These are phyloP conservation scores for Trypanosoma boissoni DNA, from an alignment of 208 protist genomes.

Conservation along the genomic window DNA sequence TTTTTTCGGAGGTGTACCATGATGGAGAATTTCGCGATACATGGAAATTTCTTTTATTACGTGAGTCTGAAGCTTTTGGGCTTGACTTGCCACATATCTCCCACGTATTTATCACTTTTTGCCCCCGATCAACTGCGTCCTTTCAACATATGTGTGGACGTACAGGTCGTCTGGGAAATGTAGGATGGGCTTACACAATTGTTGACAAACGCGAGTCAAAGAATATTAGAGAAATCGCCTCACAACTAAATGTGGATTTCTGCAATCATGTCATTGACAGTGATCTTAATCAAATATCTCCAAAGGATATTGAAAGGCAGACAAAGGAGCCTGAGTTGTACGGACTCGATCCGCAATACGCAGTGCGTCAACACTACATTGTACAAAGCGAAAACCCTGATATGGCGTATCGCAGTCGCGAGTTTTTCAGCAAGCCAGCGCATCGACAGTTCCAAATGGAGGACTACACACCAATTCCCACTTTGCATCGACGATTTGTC, in stretches of 20 bases:
- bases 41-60: slow-evolving; percentile 78
- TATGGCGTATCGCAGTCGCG: slow-evolving; percentile 53
- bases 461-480: slow-evolving; percentile 65
- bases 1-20: slow-evolving; percentile 78
- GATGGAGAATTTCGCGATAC: slow-evolving; percentile 39
- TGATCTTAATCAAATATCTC: slow-evolving; percentile 30
- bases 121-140: slow-evolving; percentile 54
- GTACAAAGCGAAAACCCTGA: slow-evolving; percentile 75
- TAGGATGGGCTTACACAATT: slow-evolving; percentile 85
- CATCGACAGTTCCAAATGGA: slow-evolving; percentile 71
- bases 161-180: slow-evolving; percentile 63
- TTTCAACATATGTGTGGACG: slow-evolving; percentile 86
- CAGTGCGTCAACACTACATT: slow-evolving; percentile 77
- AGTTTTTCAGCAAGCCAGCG: slow-evolving; percentile 74
- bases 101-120: slow-evolving; percentile 83
- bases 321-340: slow-evolving; percentile 66
- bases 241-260: slow-evolving; percentile 67
- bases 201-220: slow-evolving; percentile 57
- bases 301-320: slow-evolving; percentile 48
- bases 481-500: slow-evolving; percentile 52
- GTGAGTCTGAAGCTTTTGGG: slow-evolving; percentile 73
- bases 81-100: slow-evolving; percentile 74
- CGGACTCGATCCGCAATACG: slow-evolving; percentile 80
- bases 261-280: slow-evolving; percentile 50
- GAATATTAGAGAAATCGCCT: slow-evolving; percentile 47